A percentile compares a stretch with the other conserved stretches of the same genome.
phyloP scores from a whole-genome alignment of 371 early-diverging fungal species.

The Sporodiniella umbellata region DNA sequence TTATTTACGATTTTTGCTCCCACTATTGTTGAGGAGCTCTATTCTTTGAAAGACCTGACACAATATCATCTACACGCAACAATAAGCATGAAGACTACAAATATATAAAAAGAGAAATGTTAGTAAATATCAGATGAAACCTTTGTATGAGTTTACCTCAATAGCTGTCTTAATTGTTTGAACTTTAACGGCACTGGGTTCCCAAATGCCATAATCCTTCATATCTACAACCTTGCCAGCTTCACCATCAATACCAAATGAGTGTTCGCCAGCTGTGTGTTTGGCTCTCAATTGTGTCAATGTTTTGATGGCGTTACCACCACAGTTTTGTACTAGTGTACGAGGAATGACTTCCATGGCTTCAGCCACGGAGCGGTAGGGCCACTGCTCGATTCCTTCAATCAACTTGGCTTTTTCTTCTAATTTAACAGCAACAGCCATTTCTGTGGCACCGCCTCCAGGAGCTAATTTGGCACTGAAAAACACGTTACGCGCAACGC shows the following conservation, averaged over 20 bases:
- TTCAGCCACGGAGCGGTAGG: slow-evolving; percentile 92
- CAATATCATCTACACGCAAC: slow-evolving; percentile 97
- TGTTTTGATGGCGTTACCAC: slow-evolving; percentile 94
- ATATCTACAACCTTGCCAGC: slow-evolving; percentile 96
- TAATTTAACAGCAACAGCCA: slow-evolving; percentile 92
- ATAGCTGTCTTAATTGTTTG: slow-evolving; percentile 99
- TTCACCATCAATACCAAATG: slow-evolving; percentile 97
- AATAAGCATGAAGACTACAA: slow-evolving; percentile 83
- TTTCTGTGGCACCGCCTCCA: slow-evolving; percentile 99
- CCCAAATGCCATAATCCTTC: slow-evolving; percentile 97
- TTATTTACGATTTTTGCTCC: slow-evolving; percentile 8
- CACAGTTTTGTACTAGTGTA: slow-evolving; percentile 98
- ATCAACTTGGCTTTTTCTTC: slow-evolving; percentile 88
- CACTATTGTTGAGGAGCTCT: slow-evolving; percentile 24
- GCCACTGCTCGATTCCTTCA: slow-evolving; percentile 94
- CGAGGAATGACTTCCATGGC: slow-evolving; percentile 99
- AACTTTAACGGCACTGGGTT: slow-evolving; percentile 98
- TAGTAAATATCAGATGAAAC: too few relatives aligned
- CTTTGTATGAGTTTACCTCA: slow-evolving; percentile 56
- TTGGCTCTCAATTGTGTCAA: slow-evolving; percentile 95
- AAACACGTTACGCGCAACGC: slow-evolving; percentile 97
- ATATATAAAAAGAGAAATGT: too few relatives aligned
- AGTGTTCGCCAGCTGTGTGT: slow-evolving; percentile 84
- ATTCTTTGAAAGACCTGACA: slow-evolving; percentile 83
- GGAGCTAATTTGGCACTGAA: slow-evolving; percentile 92